Evolutionary conservation across 2,329 filamentous ascomycete species (phyloP), one percentile per base, ranked within the genome.

Genomic region (Thielaviopsis euricoi): DNA sequence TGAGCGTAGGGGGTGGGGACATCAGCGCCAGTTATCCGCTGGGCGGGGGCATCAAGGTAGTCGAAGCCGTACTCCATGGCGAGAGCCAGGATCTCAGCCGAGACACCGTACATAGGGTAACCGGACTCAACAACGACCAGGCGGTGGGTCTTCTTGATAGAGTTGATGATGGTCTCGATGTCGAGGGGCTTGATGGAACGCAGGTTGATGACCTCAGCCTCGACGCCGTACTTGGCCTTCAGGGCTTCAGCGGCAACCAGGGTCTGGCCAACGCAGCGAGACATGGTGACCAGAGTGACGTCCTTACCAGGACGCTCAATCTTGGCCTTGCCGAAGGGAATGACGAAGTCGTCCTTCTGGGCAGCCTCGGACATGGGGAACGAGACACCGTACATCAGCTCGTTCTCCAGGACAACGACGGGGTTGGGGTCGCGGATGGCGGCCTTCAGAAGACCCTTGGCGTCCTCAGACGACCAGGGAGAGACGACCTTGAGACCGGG

Each of bases 301-400:
- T 98, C 93, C 76, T 91, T 96, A 73, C 93, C 93, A 62, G 83
- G 77, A 67, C 93, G 90, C 79, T 98, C 93, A 69, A 98, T 87
- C 83, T 98, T 98, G 73, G 93, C 93, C 80, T 98, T 98, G 72
- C 93, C 93, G 70, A 98, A 89, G 64, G 93, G 93, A 66, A 98
- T 74, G 66, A 98, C 91, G 67, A 97, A 98, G 75, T 98, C 93
- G 71, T 88, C 86, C 74, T 86, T 91, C 74, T 96, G 93, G 61
- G 89, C 90, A 61, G 87, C 91, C 74, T 93, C 91, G 68, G 89
- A 95, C 89, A 98, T 95, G 67, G 89, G 89, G 82, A 98, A 98
- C 54, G 80, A 75, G 71, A 94, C 85, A 71, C 91, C 91, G 77
- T 98, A 98, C 70, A 98, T 86, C 66, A 78, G 72, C 79, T 93